A percentile compares a stretch with the other conserved stretches of the same genome.
phyloP scores from a whole-genome alignment of 371 early-diverging fungal species.

The Mucor piriformis region DNA sequence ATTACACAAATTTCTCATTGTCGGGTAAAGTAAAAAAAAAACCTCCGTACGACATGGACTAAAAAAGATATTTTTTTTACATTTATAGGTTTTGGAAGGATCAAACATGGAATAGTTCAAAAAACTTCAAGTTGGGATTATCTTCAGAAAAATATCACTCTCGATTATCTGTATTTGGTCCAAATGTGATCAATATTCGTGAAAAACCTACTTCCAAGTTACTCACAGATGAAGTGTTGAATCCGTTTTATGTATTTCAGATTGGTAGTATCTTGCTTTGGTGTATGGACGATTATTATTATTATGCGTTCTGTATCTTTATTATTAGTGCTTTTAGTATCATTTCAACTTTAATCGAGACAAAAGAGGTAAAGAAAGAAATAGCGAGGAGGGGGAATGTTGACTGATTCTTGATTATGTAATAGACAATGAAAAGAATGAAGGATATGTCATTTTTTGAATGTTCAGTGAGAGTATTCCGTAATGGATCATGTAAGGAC shows the following conservation, averaged over 20 bases:
- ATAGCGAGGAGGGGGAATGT: neutral
- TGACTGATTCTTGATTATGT: neutral
- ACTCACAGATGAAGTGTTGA: constrained; percentile 80
- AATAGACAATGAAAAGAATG: constrained; percentile 75
- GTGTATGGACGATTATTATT: constrained; percentile 93
- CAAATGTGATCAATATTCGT: constrained; percentile 81
- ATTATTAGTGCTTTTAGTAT: constrained; percentile 81
- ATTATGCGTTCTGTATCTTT: constrained; percentile 93
- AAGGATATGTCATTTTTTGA: constrained; percentile 86
- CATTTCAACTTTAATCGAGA: constrained; percentile 81
- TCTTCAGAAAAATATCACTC: constrained; percentile 56
- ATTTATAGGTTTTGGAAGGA: constrained; percentile 74
- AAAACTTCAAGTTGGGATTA: constrained; percentile 58
- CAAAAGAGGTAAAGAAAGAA: constrained; percentile 62
- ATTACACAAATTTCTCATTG: constrained; percentile 71
- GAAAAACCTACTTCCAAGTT: constrained; percentile 78
- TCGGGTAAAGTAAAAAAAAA: no score
- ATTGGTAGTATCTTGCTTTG: constrained; percentile 89
- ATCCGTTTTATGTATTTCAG: constrained; percentile 97
- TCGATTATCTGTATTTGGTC: constrained; percentile 80
- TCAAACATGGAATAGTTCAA: constrained; percentile 61
- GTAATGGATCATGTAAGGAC: constrained; percentile 67
- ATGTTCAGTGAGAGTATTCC: constrained; percentile 78
- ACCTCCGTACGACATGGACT: no score
- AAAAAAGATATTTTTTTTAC: no score